Conservation (phyloP, 1,284 basidiomycete genomes). For the Sporisorium iseilematis-ciliati region DNA sequence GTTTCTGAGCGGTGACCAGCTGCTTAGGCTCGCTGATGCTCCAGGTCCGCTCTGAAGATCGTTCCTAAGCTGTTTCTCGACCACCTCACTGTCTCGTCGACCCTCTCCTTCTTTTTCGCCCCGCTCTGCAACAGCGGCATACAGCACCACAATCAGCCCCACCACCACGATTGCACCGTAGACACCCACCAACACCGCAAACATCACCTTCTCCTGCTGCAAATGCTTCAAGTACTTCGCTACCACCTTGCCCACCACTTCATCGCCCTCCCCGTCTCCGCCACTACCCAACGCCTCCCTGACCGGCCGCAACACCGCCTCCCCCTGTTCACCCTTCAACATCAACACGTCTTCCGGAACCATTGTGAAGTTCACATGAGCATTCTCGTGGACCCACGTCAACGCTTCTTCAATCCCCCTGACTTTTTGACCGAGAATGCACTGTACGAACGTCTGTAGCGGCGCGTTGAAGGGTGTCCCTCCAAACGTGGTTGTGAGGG, state of each 20-base stretch:
- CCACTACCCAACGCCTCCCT: conserved; percentile 25
- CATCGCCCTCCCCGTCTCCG: conserved; percentile 73
- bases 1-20: not conserved
- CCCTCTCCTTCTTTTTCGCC: not conserved
- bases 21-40: not conserved
- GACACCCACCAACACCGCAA: conserved; percentile 81
- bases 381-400: conserved; percentile 90
- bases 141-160: conserved; percentile 77
- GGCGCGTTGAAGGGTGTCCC: conserved; percentile 48
- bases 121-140: conserved; percentile 20
- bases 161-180: conserved; percentile 83
- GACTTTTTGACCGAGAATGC: conserved; percentile 90
- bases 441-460: conserved; percentile 70
- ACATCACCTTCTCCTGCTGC: conserved; percentile 84
- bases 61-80: conserved; percentile 15
- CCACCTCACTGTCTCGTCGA: not conserved
- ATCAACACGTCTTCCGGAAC: conserved; percentile 81
- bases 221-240: conserved; percentile 79
- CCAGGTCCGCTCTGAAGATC: conserved; percentile 1
- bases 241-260: conserved; percentile 81
- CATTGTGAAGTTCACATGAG: conserved; percentile 80
- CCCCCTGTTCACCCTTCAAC: conserved; percentile 78
- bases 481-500: conserved; percentile 79
- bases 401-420: conserved; percentile 85
- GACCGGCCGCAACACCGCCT: conserved; percentile 75